phyloP scores from a whole-genome alignment of 108 stramenopile genomes.

The Parietichytrium sp. region DNA sequence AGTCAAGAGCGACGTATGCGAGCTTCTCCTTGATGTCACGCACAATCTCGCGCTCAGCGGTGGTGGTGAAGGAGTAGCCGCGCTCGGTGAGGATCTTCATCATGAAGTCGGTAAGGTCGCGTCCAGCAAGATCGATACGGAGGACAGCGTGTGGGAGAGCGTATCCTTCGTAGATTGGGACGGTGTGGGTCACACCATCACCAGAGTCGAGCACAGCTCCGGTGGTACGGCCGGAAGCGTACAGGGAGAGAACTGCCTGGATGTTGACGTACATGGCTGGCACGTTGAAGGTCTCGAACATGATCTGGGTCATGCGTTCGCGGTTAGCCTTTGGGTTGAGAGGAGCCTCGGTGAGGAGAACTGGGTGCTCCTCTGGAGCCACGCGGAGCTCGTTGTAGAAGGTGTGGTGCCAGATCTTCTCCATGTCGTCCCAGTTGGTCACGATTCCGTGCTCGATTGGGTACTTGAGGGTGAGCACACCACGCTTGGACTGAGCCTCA shows the following conservation, averaged over 20 bases:
- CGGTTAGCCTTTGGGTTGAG: constrained; percentile 99
- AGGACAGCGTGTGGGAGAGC: constrained; percentile 65
- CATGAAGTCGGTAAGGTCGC: constrained; percentile 67
- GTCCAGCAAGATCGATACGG: constrained; percentile 65
- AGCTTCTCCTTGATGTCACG: constrained; percentile 73
- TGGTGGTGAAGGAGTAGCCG: constrained; percentile 66
- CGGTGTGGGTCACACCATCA: constrained; percentile 67
- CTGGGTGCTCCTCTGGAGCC: constrained; percentile 86
- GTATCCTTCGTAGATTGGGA: constrained; percentile 68
- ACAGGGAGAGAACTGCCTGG: constrained; percentile 85
- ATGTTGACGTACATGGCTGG: constrained; percentile 99
- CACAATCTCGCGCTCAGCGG: constrained; percentile 67
- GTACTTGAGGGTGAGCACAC: constrained; percentile 95
- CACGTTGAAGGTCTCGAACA: constrained; percentile 99
- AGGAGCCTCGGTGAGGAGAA: constrained; percentile 97
- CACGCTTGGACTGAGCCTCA: constrained; percentile 71
- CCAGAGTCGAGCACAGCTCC: constrained; percentile 67
- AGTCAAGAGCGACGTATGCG: constrained; percentile 68
- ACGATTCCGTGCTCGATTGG: constrained; percentile 91
- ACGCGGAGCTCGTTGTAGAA: constrained; percentile 83
- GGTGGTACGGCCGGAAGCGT: constrained; percentile 68
- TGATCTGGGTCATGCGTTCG: constrained; percentile 99
- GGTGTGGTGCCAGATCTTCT: constrained; percentile 74
- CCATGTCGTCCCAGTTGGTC: constrained; percentile 74
- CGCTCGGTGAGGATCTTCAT: constrained; percentile 71